Evolutionary conservation across 768 basidiomycete species (phyloP), one percentile per base, ranked within the genome.

Genomic region (Kwoniella dendrophila): DNA sequence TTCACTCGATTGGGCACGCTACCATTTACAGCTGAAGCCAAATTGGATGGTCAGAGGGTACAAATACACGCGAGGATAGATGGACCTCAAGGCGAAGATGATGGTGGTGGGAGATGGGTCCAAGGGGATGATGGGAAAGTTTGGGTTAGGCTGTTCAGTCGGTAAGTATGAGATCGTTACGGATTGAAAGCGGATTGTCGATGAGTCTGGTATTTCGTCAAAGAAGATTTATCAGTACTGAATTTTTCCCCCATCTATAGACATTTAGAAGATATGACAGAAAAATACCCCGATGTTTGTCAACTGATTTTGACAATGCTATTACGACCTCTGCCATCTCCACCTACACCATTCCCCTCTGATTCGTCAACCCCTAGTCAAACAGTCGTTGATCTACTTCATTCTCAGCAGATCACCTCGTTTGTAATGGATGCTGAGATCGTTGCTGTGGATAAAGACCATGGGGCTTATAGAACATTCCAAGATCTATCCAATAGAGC

Each of bases 241-340:
- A 60, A n/a, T 8, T 12, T 7, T 22, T 22, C 56, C n/a, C 20
- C 41, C 41, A 29, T 12, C 16, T 14, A 5, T 27, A 86, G 92
- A 56, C 90, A 92, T 81, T 81, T 95, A 32, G 91, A 94, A 80
- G 87, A 92, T 71, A 93, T 93, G 92, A 92, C 90, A 1, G 85
- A 86, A 62, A 93, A 95, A 89, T 94, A 94, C 77, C 91, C 92
- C 6, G 91, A 94, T 79, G 83, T 92, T 49, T 82, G 86, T 62
- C 81, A 81, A 24, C 80, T 91, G 36, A 82, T 88, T 34, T 73
- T 83, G 26, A 70, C 73, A 27, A 81, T 90, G 29, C 83, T 90
- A 61, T 66, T 80, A 30, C 69, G 74, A 29, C 65, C 69, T 3
- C 40, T 76, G 6, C 59, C 70, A 2, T n/a, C 48, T 3, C 10